Evolutionary conservation across 2,329 filamentous ascomycete genomes (phyloP).

Genomic region (Epichloe sibirici): DNA sequence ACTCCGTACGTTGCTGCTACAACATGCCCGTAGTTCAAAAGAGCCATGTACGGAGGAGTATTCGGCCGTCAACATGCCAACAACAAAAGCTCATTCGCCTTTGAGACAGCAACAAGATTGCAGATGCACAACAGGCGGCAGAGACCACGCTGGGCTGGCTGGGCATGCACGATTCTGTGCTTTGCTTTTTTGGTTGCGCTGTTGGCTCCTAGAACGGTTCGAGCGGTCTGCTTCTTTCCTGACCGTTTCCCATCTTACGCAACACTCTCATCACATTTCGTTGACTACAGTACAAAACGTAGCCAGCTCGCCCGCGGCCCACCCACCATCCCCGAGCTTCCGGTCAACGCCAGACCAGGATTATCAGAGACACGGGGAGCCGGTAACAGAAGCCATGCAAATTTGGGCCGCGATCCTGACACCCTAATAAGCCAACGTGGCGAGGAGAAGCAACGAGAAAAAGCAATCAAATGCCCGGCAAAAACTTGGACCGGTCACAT

Average conservation of each 20-base stretch:
- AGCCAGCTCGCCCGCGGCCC: background rate
- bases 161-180: background rate
- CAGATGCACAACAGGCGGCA: slow-evolving; percentile 1
- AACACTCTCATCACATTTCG: background rate
- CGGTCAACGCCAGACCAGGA: slow-evolving; percentile 1
- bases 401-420: background rate
- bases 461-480: background rate
- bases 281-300: background rate
- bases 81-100: background rate
- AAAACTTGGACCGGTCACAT: background rate
- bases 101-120: background rate
- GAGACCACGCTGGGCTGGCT: background rate
- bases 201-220: background rate
- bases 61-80: background rate
- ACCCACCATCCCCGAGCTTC: background rate
- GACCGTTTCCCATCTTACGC: background rate
- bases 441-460: background rate
- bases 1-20: no score
- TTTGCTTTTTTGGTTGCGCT: background rate
- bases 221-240: background rate
- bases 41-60: no score
- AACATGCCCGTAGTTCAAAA: no score
- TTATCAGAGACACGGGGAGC: background rate
- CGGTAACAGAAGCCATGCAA: background rate
- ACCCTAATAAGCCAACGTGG: background rate